phyloP scores from a whole-genome alignment of 306 rosid species.

The Malus orientalis region DNA sequence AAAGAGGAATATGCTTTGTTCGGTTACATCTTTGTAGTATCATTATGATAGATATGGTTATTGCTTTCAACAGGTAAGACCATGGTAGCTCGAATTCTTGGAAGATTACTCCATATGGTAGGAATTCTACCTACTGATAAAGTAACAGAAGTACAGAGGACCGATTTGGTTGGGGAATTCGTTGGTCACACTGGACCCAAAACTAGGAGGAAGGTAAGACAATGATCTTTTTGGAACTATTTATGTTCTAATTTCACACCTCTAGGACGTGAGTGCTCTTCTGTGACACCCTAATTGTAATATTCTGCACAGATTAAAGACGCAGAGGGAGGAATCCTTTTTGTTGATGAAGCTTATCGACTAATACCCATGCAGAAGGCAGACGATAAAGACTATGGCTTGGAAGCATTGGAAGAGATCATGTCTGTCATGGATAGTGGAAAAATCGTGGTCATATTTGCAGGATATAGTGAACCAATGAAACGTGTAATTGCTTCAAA shows the following conservation, averaged over 20 bases:
- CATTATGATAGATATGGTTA: slow-evolving; percentile 1
- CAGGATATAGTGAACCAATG: slow-evolving; percentile 91
- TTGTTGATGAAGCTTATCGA: slow-evolving; percentile 91
- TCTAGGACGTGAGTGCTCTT: neutral
- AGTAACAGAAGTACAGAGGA: slow-evolving; percentile 94
- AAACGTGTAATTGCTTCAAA: slow-evolving; percentile 81
- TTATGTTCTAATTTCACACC: neutral
- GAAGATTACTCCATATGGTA: slow-evolving; percentile 86
- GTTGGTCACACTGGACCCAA: slow-evolving; percentile 98
- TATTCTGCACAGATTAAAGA: slow-evolving; percentile 55
- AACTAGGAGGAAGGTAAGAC: slow-evolving; percentile 73
- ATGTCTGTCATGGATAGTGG: slow-evolving; percentile 99
- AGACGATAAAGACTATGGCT: slow-evolving; percentile 90
- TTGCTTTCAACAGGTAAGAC: slow-evolving; percentile 63
- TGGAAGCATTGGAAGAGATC: slow-evolving; percentile 96
- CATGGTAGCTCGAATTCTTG: slow-evolving; percentile 91
- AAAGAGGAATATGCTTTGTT: neutral
- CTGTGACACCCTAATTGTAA: slow-evolving; percentile 11
- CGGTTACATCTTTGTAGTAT: neutral
- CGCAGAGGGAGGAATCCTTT: slow-evolving; percentile 95
- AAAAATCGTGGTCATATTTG: slow-evolving; percentile 82
- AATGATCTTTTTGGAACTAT: neutral
- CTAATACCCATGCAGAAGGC: slow-evolving; percentile 91
- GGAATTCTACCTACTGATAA: slow-evolving; percentile 84
- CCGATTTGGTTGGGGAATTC: slow-evolving; percentile 95